Percentiles rank a stretch among this genome's conserved stretches.
These are phyloP conservation scores for Calonectria hongkongensis DNA, from an alignment of 2,329 filamentous ascomycete genomes.

Conservation along the genomic window DNA sequence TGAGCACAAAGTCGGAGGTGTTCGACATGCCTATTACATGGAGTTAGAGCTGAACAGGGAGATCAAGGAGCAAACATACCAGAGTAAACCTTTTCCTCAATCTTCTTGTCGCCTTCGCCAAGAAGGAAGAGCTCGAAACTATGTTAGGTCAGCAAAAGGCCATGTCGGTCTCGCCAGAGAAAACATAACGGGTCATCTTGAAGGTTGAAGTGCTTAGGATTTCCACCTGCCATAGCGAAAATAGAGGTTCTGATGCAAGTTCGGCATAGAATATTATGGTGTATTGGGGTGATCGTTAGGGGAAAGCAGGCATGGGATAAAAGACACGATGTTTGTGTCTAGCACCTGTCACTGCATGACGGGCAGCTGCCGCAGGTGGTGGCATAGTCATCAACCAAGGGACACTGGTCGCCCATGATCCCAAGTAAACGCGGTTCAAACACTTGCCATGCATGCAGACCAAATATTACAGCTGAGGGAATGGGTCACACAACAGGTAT, in stretches of 20 bases:
- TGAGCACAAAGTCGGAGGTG: conserved; percentile 94
- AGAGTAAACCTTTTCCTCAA: conserved; percentile 90
- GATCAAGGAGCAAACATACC: conserved; percentile 74
- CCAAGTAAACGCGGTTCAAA: not conserved
- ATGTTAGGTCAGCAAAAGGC: conserved; percentile 47
- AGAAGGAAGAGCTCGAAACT: conserved; percentile 98
- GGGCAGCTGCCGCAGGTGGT: not conserved
- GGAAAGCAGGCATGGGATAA: not conserved
- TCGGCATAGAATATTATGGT: too few species aligned
- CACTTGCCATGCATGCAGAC: not conserved
- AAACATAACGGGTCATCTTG: conserved; percentile 61
- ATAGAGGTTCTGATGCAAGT: not conserved
- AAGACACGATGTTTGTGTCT: not conserved
- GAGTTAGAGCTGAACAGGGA: conserved; percentile 23
- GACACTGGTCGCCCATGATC: too few species aligned
- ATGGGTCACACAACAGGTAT: not conserved
- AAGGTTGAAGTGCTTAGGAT: conserved; percentile 63
- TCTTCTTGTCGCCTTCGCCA: conserved; percentile 92
- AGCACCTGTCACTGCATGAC: not conserved
- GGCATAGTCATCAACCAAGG: not conserved
- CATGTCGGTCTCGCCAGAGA: not conserved
- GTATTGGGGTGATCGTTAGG: not conserved
- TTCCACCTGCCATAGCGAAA: conserved; percentile 60
- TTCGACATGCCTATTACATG: conserved; percentile 84
- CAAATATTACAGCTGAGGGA: not conserved